phyloP scores from a whole-genome alignment of 805 yeast genomes.

The Candida insectalens region DNA sequence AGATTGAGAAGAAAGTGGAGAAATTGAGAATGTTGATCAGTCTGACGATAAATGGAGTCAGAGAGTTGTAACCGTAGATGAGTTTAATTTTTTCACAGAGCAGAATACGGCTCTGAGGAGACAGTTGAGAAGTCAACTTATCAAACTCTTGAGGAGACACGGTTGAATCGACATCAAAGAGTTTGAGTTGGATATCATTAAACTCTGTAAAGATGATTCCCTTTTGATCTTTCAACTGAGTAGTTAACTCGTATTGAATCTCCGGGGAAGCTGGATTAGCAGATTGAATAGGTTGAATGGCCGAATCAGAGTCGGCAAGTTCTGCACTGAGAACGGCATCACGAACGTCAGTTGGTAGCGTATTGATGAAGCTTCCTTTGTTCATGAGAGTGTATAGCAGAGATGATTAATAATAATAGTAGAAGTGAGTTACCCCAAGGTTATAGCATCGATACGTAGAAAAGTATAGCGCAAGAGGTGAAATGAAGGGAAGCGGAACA shows the following conservation, averaged over 20 bases:
- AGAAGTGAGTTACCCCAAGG: too few species aligned
- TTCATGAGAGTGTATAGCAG: conserved; percentile 11
- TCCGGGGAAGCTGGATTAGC: background rate
- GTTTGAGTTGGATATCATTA: conserved; percentile 17
- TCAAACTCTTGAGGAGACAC: conserved; percentile 16
- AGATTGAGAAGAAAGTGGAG: conserved; percentile 19
- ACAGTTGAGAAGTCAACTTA: conserved; percentile 8
- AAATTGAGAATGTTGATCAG: conserved; percentile 15
- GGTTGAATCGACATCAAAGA: conserved; percentile 21
- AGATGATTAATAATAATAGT: background rate
- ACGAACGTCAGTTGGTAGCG: conserved; percentile 11
- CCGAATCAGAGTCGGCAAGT: conserved; percentile 1
- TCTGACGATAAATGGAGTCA: conserved; percentile 15
- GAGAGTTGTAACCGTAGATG: conserved; percentile 16
- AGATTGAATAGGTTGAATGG: conserved; percentile 1
- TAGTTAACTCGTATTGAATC: conserved; percentile 7
- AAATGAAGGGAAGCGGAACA: too few species aligned
- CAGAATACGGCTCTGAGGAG: conserved; percentile 9
- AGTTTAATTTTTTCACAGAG: conserved; percentile 20
- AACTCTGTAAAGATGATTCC: conserved; percentile 19
- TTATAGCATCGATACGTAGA: too few species aligned
- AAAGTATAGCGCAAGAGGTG: too few species aligned
- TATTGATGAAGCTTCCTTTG: conserved; percentile 12
- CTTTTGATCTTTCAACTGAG: conserved; percentile 12
- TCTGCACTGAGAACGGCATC: background rate